Conservation (phyloP, 2,329 filamentous ascomycete genomes). For the Eurotiales sp. region DNA sequence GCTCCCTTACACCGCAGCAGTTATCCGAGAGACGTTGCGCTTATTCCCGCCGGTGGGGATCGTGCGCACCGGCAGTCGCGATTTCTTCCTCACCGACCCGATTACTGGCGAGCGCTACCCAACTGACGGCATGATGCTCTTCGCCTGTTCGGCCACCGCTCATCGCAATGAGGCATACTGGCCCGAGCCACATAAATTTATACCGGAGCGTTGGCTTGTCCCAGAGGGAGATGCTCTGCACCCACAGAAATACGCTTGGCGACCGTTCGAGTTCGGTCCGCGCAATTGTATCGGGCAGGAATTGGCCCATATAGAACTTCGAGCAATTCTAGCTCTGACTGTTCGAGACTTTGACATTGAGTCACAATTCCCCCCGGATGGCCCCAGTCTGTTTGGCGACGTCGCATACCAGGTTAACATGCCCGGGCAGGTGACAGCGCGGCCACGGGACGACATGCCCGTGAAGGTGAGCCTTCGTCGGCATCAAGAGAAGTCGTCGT, state of each 20-base stretch:
- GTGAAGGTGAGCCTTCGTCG: neutral
- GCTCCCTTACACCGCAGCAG: slow-evolving; percentile 51
- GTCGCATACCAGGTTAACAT: neutral
- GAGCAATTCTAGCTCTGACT: slow-evolving; percentile 23
- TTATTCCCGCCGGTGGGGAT: slow-evolving; percentile 44
- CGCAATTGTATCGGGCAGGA: slow-evolving; percentile 50
- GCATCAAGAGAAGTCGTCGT: no score
- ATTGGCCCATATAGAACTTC: slow-evolving; percentile 34
- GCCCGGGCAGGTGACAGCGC: neutral
- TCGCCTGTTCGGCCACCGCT: neutral
- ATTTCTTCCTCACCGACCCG: neutral
- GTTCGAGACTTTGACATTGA: slow-evolving; percentile 22
- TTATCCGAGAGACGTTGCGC: slow-evolving; percentile 54
- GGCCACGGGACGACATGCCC: neutral
- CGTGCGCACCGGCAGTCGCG: neutral
- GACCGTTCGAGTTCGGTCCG: slow-evolving; percentile 48
- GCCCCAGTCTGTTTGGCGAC: neutral
- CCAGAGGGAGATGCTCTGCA: neutral
- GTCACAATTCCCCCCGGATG: neutral
- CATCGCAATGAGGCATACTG: neutral
- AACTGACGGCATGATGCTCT: neutral
- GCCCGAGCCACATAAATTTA: neutral
- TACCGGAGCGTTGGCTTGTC: neutral
- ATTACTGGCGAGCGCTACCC: neutral
- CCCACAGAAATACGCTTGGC: slow-evolving; percentile 36